Conservation (phyloP, 176 grass and related monocot species). For the Raddia guianensis region DNA sequence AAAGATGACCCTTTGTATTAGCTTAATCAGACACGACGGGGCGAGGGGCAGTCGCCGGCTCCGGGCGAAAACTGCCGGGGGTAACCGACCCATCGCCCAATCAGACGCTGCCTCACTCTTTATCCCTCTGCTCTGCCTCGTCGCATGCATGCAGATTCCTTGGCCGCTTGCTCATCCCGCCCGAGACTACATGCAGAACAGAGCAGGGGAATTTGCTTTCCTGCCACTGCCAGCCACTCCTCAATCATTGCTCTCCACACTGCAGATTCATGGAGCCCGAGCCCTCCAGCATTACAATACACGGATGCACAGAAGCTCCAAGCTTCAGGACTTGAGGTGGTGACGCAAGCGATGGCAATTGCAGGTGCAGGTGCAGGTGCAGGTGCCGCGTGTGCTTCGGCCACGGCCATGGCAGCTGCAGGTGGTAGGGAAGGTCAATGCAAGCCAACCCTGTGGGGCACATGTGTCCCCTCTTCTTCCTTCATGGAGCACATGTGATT, state of each 20-base stretch:
- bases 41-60: background rate
- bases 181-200: background rate
- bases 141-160: no score
- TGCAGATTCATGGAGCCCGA: background rate
- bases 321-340: no score
- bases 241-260: background rate
- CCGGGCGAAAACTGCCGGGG: constrained; percentile 9
- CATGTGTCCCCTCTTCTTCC: constrained; percentile 20
- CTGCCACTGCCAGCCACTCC: background rate
- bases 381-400: no score
- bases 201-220: background rate
- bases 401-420: no score
- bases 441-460: constrained; percentile 45
- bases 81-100: constrained; percentile 18
- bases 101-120: constrained; percentile 2
- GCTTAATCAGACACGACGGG: background rate
- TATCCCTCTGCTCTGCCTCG: background rate
- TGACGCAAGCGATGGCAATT: no score
- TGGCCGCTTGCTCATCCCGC: background rate
- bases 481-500: constrained; percentile 29
- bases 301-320: no score
- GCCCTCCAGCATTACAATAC: no score
- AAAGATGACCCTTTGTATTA: no score
- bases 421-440: constrained; percentile 20
- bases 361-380: no score